phyloP scores from a whole-genome alignment of 495 filamentous ascomycete species.

The Penicillium pancosmium region DNA sequence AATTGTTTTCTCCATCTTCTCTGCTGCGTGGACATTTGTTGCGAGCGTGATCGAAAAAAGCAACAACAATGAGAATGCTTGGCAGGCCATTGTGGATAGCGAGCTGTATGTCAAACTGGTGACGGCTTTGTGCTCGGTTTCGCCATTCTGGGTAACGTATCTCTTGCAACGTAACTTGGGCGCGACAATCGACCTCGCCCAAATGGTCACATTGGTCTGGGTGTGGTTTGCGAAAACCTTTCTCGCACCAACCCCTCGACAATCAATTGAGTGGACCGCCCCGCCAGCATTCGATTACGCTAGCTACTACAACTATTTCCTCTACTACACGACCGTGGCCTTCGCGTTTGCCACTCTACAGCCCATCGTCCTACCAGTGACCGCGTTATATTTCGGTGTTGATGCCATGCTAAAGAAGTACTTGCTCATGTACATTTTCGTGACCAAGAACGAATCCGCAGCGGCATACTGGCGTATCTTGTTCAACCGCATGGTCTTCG shows the following conservation, averaged over 20 bases:
- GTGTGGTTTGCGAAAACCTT: constrained; percentile 83
- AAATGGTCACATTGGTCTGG: constrained; percentile 77
- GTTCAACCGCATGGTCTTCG: constrained; percentile 91
- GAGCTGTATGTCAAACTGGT: constrained; percentile 65
- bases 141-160: constrained; percentile 93
- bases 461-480: constrained; percentile 91
- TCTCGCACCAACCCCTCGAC: constrained; percentile 82
- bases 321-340: constrained; percentile 90
- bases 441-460: constrained; percentile 94
- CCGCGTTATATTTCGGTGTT: constrained; percentile 85
- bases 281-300: constrained; percentile 94
- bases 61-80: constrained; percentile 55
- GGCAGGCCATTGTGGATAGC: constrained; percentile 66
- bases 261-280: constrained; percentile 92
- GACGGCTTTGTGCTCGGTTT: constrained; percentile 71
- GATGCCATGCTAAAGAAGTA: constrained; percentile 96
- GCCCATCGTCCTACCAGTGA: constrained; percentile 86
- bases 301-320: constrained; percentile 92
- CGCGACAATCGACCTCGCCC: constrained; percentile 84
- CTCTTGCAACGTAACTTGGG: constrained; percentile 90
- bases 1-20: constrained; percentile 89
- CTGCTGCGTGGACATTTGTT: constrained; percentile 73
- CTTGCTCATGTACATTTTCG: constrained; percentile 87
- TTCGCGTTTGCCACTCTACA: constrained; percentile 86
- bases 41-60: constrained; percentile 61